Evolutionary conservation across 495 filamentous ascomycete genomes (phyloP).

Genomic region (Clohesyomyces aquaticus): DNA sequence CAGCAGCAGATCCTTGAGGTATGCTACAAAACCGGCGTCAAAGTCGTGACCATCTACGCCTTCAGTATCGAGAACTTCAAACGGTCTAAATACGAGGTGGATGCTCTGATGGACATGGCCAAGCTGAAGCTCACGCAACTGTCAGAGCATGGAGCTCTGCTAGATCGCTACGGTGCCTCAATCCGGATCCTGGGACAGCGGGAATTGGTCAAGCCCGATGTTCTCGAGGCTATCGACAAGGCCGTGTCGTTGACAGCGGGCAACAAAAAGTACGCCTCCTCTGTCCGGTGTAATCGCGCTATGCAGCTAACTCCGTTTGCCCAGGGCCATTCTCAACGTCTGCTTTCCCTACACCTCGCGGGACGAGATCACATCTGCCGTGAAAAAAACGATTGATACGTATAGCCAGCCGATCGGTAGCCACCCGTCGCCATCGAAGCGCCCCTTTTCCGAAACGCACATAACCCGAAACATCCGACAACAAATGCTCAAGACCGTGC

Average conservation of each 20-base stretch:
- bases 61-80: constrained; percentile 99
- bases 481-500: constrained; percentile 52
- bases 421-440: constrained; percentile 54
- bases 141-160: constrained; percentile 86
- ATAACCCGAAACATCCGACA: constrained; percentile 80
- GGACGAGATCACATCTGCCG: constrained; percentile 93
- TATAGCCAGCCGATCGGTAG: constrained; percentile 65
- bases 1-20: constrained; percentile 80
- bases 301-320: background rate
- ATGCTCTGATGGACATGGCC: constrained; percentile 96
- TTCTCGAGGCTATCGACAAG: constrained; percentile 81
- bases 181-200: constrained; percentile 82
- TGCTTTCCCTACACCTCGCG: constrained; percentile 97
- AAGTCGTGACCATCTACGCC: constrained; percentile 95
- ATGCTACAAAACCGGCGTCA: constrained; percentile 94
- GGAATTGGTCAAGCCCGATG: constrained; percentile 79
- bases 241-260: constrained; percentile 80
- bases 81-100: constrained; percentile 95
- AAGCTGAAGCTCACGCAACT: constrained; percentile 91
- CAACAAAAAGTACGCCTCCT: constrained; percentile 67
- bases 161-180: constrained; percentile 89
- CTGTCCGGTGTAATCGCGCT: constrained; percentile 11
- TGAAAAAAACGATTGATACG: constrained; percentile 80
- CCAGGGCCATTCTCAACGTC: constrained; percentile 82
- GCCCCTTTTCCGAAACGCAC: constrained; percentile 81